These are phyloP conservation scores for Cymbopogon flexuosus DNA, from an alignment of 202 grass and related monocot genomes.

Conservation along the genomic window DNA sequence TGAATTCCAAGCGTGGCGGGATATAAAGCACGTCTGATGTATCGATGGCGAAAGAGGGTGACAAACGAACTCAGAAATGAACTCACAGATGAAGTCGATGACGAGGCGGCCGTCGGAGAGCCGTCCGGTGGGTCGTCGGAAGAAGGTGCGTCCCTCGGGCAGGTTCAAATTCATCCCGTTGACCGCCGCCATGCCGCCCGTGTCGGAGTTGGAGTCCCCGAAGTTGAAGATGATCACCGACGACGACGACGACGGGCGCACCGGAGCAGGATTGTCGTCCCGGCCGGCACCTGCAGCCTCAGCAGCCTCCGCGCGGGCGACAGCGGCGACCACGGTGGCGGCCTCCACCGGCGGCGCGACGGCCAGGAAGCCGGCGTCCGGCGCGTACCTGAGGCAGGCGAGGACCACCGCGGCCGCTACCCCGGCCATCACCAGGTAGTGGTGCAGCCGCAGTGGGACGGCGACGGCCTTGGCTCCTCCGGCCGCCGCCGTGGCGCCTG, in stretches of 20 bases:
- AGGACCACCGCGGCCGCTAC: slow-evolving; percentile 3
- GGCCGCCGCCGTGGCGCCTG: neutral
- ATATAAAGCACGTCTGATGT: neutral
- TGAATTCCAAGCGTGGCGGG: neutral
- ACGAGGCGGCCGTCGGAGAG: slow-evolving; percentile 82
- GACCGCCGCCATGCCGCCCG: slow-evolving; percentile 69
- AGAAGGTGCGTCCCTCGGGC: slow-evolving; percentile 62
- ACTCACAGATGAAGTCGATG: slow-evolving; percentile 88
- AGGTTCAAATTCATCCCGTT: slow-evolving; percentile 47
- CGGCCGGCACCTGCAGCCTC: neutral
- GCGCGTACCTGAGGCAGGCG: slow-evolving; percentile 45
- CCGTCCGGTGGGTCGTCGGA: slow-evolving; percentile 55
- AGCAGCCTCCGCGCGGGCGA: neutral
- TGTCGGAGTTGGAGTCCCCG: slow-evolving; percentile 92
- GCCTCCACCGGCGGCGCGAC: neutral
- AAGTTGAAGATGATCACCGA: slow-evolving; percentile 70
- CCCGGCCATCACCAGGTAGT: slow-evolving; percentile 39
- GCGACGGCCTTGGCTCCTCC: neutral
- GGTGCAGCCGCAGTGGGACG: slow-evolving; percentile 34
- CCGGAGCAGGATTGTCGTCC: no score
- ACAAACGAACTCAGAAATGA: no score
- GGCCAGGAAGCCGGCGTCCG: neutral
- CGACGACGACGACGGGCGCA: neutral
- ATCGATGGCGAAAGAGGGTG: neutral
- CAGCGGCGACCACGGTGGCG: neutral